phyloP scores from a whole-genome alignment of 129 eudicot genomes.

The Heracleum sosnowskyi region DNA sequence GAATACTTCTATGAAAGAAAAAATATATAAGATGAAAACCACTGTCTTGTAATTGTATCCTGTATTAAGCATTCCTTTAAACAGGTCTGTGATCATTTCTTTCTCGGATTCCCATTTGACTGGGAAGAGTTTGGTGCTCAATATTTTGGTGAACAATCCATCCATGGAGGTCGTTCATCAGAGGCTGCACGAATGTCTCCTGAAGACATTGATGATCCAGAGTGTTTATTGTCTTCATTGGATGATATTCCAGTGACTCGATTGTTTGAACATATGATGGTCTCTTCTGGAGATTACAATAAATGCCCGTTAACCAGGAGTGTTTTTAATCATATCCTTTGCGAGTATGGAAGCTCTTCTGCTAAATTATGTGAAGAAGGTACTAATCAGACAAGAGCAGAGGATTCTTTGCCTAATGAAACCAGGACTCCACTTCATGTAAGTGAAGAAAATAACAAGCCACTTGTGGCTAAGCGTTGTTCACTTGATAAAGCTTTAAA shows the following conservation, averaged over 20 bases:
- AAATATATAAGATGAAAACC: background rate
- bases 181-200: background rate
- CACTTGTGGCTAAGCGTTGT: too few species aligned
- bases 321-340: conserved; percentile 21
- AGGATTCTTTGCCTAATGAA: too few species aligned
- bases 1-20: background rate
- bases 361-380: conserved; percentile 1
- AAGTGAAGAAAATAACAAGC: background rate
- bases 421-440: background rate
- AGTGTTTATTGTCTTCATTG: conserved; percentile 9
- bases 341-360: conserved; percentile 9
- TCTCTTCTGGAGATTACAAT: conserved; percentile 21
- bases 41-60: background rate
- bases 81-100: conserved; percentile 49
- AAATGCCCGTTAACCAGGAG: conserved; percentile 13
- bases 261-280: conserved; percentile 35
- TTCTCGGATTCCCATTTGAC: conserved; percentile 48
- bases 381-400: background rate
- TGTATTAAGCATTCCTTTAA: background rate
- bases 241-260: conserved; percentile 32
- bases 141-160: conserved; percentile 17
- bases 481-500: background rate
- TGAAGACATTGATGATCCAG: background rate
- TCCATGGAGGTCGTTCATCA: conserved; percentile 7
- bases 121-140: conserved; percentile 49